Evolutionary conservation across 352 stramenopile species (phyloP).

Genomic region (Phytopythium helicoides): DNA sequence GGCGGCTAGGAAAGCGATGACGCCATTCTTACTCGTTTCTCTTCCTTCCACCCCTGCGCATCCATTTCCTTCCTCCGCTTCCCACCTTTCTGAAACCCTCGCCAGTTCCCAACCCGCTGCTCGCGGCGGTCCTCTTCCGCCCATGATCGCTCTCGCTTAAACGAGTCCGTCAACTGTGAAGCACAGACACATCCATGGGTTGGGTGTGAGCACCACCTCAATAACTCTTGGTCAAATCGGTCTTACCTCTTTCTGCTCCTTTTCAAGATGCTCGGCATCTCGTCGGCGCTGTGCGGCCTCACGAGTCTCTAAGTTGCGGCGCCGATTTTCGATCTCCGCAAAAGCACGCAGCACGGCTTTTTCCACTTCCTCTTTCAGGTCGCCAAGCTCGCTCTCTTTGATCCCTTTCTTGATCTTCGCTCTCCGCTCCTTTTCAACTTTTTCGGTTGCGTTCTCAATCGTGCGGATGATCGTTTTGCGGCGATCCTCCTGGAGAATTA

Average conservation of each 20-base stretch:
- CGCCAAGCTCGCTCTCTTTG: slow-evolving; percentile 65
- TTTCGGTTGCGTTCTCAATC: slow-evolving; percentile 70
- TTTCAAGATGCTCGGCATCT: slow-evolving; percentile 72
- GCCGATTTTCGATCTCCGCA: slow-evolving; percentile 78
- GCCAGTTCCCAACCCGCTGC: slow-evolving; percentile 78
- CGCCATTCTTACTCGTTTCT: slow-evolving; percentile 41
- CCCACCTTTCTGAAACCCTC: slow-evolving; percentile 70
- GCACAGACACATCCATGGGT: neutral
- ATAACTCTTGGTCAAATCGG: no score
- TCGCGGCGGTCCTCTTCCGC: slow-evolving; percentile 74
- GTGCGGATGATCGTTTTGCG: slow-evolving; percentile 77
- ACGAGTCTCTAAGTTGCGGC: slow-evolving; percentile 70
- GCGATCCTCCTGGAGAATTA: slow-evolving; percentile 80
- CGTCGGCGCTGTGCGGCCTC: slow-evolving; percentile 64
- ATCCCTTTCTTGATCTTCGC: slow-evolving; percentile 80
- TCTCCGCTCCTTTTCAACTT: slow-evolving; percentile 70
- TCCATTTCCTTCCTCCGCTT: slow-evolving; percentile 68
- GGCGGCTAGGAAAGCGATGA: neutral
- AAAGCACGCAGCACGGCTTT: slow-evolving; percentile 83
- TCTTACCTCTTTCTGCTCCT: slow-evolving; percentile 63
- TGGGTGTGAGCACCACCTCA: neutral
- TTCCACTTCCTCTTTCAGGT: slow-evolving; percentile 59
- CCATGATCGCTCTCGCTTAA: slow-evolving; percentile 78
- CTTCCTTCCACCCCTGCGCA: slow-evolving; percentile 57
- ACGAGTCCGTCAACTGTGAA: slow-evolving; percentile 36